These are phyloP conservation scores for Phialophora chinensis DNA, from an alignment of 2,329 filamentous ascomycete genomes.

Conservation along the genomic window DNA sequence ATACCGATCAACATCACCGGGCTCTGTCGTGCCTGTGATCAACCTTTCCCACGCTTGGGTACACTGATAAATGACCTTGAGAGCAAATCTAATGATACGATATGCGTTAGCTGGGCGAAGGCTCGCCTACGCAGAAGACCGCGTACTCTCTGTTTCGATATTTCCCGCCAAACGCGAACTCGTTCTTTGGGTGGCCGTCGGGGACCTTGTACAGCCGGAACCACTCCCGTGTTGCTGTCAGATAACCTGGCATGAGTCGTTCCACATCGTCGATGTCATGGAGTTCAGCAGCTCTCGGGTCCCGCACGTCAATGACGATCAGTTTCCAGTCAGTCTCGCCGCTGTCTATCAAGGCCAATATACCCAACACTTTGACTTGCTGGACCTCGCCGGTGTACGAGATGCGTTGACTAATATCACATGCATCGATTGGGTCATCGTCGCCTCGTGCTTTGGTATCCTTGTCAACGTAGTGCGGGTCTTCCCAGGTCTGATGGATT, in stretches of 20 bases:
- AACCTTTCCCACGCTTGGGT: not conserved
- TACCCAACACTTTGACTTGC: not conserved
- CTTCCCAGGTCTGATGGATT: not conserved
- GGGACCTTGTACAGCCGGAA: not conserved
- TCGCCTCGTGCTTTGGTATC: not conserved
- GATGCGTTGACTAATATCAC: not conserved
- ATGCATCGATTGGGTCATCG: not conserved
- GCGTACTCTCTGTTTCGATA: not conserved
- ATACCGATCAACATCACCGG: not conserved
- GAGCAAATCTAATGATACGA: not conserved
- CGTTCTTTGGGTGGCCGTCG: not conserved
- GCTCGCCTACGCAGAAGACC: not conserved
- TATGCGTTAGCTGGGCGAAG: not conserved
- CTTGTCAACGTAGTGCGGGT: not conserved
- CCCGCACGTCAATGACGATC: not conserved
- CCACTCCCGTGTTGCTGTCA: not conserved
- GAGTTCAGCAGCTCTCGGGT: not conserved
- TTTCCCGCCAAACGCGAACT: not conserved
- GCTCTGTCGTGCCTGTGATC: not conserved
- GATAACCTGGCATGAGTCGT: not conserved
- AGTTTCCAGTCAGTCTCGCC: not conserved
- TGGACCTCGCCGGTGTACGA: not conserved
- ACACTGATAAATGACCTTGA: not conserved
- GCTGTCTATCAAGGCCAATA: not conserved
- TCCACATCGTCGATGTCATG: not conserved